Percentiles rank a stretch among this genome's conserved stretches.
Conservation (phyloP, 345 rosid species). For the Clarkia xantiana region DNA sequence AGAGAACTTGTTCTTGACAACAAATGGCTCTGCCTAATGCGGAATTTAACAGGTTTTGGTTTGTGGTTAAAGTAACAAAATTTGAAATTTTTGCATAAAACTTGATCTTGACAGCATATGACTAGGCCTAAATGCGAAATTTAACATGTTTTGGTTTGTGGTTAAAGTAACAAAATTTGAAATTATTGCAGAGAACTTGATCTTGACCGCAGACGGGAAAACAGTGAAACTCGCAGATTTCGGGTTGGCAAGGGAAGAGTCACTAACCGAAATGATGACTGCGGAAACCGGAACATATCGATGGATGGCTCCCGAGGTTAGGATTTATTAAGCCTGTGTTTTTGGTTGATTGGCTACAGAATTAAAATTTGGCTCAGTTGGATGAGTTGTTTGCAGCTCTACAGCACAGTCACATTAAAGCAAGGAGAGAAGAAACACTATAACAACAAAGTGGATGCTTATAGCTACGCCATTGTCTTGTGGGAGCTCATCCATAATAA, state of each 20-base stretch:
- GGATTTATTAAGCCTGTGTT: slow-evolving; percentile 7
- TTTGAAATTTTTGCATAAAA: slow-evolving; percentile 21
- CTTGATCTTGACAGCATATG: slow-evolving; percentile 32
- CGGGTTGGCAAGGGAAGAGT: slow-evolving; percentile 43
- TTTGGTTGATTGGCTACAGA: neutral
- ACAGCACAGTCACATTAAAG: slow-evolving; percentile 27
- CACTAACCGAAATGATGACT: slow-evolving; percentile 23
- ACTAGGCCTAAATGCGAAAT: no score
- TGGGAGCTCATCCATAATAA: slow-evolving; percentile 54
- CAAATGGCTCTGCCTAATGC: no score
- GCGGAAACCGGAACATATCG: slow-evolving; percentile 51
- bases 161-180: no score
- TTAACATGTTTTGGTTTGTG: no score
- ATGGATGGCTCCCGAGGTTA: slow-evolving; percentile 90
- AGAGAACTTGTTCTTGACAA: no score
- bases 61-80: no score
- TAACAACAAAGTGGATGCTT: slow-evolving; percentile 65
- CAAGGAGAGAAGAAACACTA: slow-evolving; percentile 32
- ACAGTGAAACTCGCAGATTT: slow-evolving; percentile 43
- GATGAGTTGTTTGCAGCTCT: slow-evolving; percentile 23
- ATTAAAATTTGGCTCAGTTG: no score
- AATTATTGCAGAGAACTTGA: slow-evolving; percentile 30
- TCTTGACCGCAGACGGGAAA: slow-evolving; percentile 30
- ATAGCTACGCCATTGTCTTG: slow-evolving; percentile 45
- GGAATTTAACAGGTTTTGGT: no score